Base-by-base conservation (phyloP, 305 asterid genomes). In the Solanum aculeatissimum region DNA sequence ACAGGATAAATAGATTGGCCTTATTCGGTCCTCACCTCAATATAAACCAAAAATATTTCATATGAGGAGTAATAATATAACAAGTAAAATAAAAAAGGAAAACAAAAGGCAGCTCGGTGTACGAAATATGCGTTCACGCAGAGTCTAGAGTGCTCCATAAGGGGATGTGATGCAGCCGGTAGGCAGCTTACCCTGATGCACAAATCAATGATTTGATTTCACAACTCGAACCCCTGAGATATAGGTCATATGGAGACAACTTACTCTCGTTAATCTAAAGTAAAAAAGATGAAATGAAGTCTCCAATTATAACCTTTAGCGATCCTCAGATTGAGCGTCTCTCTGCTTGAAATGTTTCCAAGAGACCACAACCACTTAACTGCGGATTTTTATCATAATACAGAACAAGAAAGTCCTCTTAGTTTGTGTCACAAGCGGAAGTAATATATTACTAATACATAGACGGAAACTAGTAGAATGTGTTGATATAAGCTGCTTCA, bases 401-500 rank as follows among this genome's bases (percentile, higher is more conserved):
- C 27, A 77, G 82, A 77, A 18, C 23, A 77, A 77, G 53, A 77
- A 27, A 0, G 43, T 51, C 45, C n/a, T 25, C 42, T 47, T 23
- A 14, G 16, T 65, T 65, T 47, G 60, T 47, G 81, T 74, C 23
- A 27, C 63, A 75, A 75, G 21, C 27, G 10, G 82, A 27, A 16
- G 63, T 27, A 29, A 74, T 15, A 15, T 16, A 75, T 25, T 47
- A 23, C 66, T 21, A 58, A 25, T 75, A 77, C 16, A 29, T 77
- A 51, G 25, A 49, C 7, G 4, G 35, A 19, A 70, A 51, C 84
- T 54, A 83, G 40, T 83, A 85, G 55, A 51, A 72, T 29, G 79
- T 29, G 80, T 83, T 80, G 49, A 87, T 49, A 66, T 58, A 87
- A 66, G 85, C 79, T 23, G 88, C 43, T 55, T 82, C 86, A 68